Evolutionary conservation across 768 basidiomycete species (phyloP), one percentile per base, ranked within the genome.

Genomic region (Pilatotrama ljubarskyi): DNA sequence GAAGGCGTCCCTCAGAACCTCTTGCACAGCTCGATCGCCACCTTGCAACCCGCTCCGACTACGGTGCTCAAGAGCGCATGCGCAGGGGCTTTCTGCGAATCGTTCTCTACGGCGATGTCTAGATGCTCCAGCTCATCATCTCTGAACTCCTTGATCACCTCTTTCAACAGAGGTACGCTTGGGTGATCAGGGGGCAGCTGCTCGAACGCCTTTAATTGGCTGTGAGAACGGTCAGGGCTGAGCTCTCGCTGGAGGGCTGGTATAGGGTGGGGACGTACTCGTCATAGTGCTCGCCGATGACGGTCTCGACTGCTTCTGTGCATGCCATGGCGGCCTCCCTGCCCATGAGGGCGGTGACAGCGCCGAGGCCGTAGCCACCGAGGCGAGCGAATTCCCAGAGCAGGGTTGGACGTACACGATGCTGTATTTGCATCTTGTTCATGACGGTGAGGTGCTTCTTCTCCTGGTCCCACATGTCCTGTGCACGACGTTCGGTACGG

Each of bases 381-480:
- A 84, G 84, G 70, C 94, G 92, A 63, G 95, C 96, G 5, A 93
- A 79, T 36, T 93, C 91, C 57, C 86, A 86, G 42, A 98, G 79
- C 1, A 88, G 65, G 0, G 95, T 96, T 20, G 95, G 95, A 38
- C 95, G 83, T 37, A 93, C 80, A 24, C 78, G 79, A 71, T 98
- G 93, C 72, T 98, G 95, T 2, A 82, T 65, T 65, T 91, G 91
- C 18, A 98, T 74, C 67, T 85, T 88, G 69, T 95, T 84, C 86
- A 96, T 92, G 32, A 94, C 91, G 0, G 76, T 69, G 13, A 98
- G 78, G 73, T 98, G 95, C 71, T 91, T 93, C 76, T 90, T 91
- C 74, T 98, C 95, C 71, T 93, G 93, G 35, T 93, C 85, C 94
- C 95, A 98, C 95, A 98, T 98, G 60, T 91, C 89, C 95, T 98